These are phyloP conservation scores for Tilletia setariae DNA, from an alignment of 1,284 basidiomycete species.

Conservation along the genomic window DNA sequence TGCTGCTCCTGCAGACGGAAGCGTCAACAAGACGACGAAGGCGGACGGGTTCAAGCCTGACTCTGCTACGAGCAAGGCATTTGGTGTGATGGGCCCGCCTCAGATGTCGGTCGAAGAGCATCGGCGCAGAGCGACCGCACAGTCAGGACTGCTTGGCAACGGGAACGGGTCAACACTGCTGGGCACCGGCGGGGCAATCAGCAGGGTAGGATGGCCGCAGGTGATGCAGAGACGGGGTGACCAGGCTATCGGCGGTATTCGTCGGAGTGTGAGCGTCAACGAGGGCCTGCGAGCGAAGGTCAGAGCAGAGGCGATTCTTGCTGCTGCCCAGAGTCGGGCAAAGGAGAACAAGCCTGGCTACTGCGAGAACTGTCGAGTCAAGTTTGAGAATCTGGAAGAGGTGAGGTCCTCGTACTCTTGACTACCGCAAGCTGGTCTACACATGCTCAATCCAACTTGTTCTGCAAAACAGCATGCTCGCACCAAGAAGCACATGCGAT, in stretches of 20 bases:
- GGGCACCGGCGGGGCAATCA: too few species aligned
- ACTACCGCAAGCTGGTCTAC: background rate
- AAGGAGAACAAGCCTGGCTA: constrained; percentile 87
- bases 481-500: constrained; percentile 76
- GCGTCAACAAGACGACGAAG: too few species aligned
- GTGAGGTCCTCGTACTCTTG: constrained; percentile 60
- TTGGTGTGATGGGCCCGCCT: background rate
- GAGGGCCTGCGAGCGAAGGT: constrained; percentile 21
- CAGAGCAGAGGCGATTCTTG: background rate
- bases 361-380: constrained; percentile 90
- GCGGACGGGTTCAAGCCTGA: too few species aligned
- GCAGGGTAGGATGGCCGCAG: background rate
- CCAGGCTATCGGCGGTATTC: constrained; percentile 14
- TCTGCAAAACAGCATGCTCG: constrained; percentile 67
- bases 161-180: too few species aligned
- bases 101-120: background rate
- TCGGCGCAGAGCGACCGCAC: background rate
- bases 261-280: constrained; percentile 31
- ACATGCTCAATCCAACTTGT: background rate
- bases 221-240: background rate
- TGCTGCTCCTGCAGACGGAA: too few species aligned
- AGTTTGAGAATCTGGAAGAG: constrained; percentile 81
- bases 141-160: background rate
- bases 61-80: background rate
- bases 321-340: constrained; percentile 14